A percentile compares a stretch with the other conserved stretches of the same genome.
phyloP scores from a whole-genome alignment of 768 basidiomycete species.

The Pluteus cervinus region DNA sequence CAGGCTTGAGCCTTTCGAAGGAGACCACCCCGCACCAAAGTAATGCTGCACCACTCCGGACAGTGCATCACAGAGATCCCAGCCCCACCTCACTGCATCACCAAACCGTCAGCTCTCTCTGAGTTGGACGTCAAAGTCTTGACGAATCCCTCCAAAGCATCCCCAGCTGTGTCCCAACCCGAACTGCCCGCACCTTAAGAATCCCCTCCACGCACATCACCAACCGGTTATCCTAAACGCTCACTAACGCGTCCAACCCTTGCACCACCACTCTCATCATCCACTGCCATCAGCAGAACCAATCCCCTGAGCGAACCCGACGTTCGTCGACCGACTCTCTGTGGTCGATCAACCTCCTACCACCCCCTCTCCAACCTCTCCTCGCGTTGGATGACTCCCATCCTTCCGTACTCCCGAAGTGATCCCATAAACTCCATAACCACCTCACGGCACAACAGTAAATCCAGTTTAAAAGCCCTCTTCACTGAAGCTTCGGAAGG shows the following conservation, averaged over 20 bases:
- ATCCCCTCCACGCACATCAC: slow-evolving; percentile 19
- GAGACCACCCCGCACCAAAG: background rate
- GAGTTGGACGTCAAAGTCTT: slow-evolving; percentile 9
- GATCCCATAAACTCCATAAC: slow-evolving; percentile 4
- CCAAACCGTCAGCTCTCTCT: slow-evolving; percentile 1
- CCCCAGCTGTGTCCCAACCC: slow-evolving; percentile 5
- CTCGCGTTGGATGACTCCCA: slow-evolving; percentile 44
- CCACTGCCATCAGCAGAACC: slow-evolving; percentile 14
- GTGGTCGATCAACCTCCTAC: slow-evolving; percentile 22
- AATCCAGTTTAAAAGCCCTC: slow-evolving; percentile 8
- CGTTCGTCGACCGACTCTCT: slow-evolving; percentile 5
- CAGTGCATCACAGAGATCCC: background rate
- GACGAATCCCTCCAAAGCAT: slow-evolving; percentile 22
- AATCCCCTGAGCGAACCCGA: slow-evolving; percentile 9
- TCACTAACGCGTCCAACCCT: slow-evolving; percentile 22
- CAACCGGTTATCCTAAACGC: slow-evolving; percentile 22
- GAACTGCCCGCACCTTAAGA: slow-evolving; percentile 6
- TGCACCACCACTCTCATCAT: slow-evolving; percentile 32
- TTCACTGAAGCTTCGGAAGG: too few relatives aligned
- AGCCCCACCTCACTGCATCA: background rate
- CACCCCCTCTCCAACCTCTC: slow-evolving; percentile 40
- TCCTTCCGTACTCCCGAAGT: too few relatives aligned
- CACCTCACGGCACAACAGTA: slow-evolving; percentile 9
- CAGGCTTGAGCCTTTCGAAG: background rate
- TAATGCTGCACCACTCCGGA: background rate